These are phyloP conservation scores for Penicillium sp. DNA, from an alignment of 2,329 filamentous ascomycete genomes.

Conservation along the genomic window DNA sequence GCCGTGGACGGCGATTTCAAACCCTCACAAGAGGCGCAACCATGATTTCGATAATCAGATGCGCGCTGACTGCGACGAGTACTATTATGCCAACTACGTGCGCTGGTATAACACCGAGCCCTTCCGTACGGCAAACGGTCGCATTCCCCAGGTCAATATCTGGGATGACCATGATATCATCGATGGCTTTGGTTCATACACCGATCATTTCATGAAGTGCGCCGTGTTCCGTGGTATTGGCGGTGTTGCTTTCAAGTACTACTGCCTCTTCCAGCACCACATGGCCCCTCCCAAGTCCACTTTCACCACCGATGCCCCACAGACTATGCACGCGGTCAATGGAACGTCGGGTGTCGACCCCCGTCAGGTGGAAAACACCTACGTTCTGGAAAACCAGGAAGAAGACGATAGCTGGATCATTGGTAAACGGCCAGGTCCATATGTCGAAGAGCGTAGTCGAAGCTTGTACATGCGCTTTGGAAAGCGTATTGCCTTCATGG, in stretches of 20 bases:
- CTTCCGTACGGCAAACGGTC: slow-evolving; percentile 61
- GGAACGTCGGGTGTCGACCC: slow-evolving; percentile 61
- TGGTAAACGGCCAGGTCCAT: slow-evolving; percentile 69
- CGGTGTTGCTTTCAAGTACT: slow-evolving; percentile 60
- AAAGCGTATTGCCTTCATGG: slow-evolving; percentile 63
- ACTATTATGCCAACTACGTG: slow-evolving; percentile 63
- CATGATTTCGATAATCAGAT: slow-evolving; percentile 67
- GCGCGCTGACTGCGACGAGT: slow-evolving; percentile 60
- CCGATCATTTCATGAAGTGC: slow-evolving; percentile 67
- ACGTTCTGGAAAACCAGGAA: slow-evolving; percentile 60
- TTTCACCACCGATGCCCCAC: slow-evolving; percentile 72
- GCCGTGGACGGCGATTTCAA: slow-evolving; percentile 61
- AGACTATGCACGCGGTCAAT: slow-evolving; percentile 53
- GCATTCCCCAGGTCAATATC: slow-evolving; percentile 65
- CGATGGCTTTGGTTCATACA: slow-evolving; percentile 67
- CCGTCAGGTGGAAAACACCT: slow-evolving; percentile 72
- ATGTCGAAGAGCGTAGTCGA: slow-evolving; percentile 62
- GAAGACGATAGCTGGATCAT: slow-evolving; percentile 76
- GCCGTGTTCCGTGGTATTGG: slow-evolving; percentile 67
- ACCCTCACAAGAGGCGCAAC: slow-evolving; percentile 60
- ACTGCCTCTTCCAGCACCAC: slow-evolving; percentile 71
- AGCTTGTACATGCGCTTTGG: slow-evolving; percentile 66
- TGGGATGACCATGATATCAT: slow-evolving; percentile 70
- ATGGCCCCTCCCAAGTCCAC: slow-evolving; percentile 81
- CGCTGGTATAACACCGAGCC: slow-evolving; percentile 69